Evolutionary conservation across 2,329 filamentous ascomycete species (phyloP).

Genomic region (Fusarium gaditjirri): DNA sequence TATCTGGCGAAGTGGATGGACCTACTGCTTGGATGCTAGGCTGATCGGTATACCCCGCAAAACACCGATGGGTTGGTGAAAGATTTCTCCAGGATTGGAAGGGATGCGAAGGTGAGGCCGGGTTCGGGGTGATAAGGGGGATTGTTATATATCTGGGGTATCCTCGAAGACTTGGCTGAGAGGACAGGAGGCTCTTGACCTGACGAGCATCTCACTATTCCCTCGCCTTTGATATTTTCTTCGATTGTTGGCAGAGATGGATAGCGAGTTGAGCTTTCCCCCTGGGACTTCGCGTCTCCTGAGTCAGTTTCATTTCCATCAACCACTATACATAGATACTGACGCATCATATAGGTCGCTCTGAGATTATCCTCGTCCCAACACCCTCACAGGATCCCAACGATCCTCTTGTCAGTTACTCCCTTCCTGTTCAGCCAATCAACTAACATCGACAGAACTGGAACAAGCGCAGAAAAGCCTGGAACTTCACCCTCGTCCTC

Average conservation of each 20-base stretch:
- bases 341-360: neutral
- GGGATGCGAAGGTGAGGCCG: neutral
- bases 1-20: neutral
- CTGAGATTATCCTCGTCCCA: slow-evolving; percentile 6
- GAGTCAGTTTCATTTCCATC: neutral
- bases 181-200: rapidly evolving
- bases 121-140: neutral
- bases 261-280: slow-evolving; percentile 7
- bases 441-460: slow-evolving; percentile 38
- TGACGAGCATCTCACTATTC: neutral
- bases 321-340: neutral
- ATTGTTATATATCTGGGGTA: neutral
- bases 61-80: neutral
- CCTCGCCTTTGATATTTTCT: too few species aligned
- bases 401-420: slow-evolving; percentile 40
- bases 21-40: neutral
- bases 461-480: slow-evolving; percentile 37
- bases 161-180: neutral
- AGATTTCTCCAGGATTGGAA: neutral
- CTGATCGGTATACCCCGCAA: neutral
- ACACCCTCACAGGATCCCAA: slow-evolving; percentile 36
- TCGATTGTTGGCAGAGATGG: neutral
- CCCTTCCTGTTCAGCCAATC: rapidly evolving
- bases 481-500: slow-evolving; percentile 40
- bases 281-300: slow-evolving; percentile 11